phyloP scores from a whole-genome alignment of 768 basidiomycete species.

The Boletus subparvulus region DNA sequence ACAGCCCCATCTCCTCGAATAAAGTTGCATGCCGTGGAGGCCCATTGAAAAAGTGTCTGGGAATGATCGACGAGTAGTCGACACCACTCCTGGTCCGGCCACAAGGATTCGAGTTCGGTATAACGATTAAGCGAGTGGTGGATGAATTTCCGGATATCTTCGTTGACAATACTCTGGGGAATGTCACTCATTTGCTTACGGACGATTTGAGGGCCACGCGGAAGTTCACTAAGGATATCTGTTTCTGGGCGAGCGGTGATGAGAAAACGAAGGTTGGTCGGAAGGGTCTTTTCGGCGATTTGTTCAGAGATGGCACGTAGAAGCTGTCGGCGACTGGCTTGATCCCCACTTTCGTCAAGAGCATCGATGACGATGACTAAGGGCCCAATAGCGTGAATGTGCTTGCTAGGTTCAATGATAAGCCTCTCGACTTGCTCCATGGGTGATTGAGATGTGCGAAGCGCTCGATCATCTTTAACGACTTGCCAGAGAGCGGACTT shows the following conservation, averaged over 20 bases:
- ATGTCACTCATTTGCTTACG: conserved; percentile 12
- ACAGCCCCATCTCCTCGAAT: no score
- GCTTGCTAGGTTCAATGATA: conserved; percentile 19
- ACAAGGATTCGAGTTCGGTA: not conserved
- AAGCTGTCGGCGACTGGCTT: conserved; percentile 7
- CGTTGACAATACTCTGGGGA: not conserved
- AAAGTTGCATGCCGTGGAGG: conserved; percentile 12
- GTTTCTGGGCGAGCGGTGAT: not conserved
- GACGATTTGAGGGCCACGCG: conserved; percentile 6
- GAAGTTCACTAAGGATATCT: conserved; percentile 8
- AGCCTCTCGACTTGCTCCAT: conserved; percentile 18
- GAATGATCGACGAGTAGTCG: conserved; percentile 12
- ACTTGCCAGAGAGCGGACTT: conserved; percentile 3
- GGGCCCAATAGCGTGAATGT: conserved; percentile 20
- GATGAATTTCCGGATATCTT: conserved; percentile 2
- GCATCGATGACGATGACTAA: conserved; percentile 32
- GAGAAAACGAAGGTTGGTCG: conserved; percentile 5
- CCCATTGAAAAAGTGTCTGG: conserved; percentile 28
- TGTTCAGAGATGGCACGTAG: conserved; percentile 8
- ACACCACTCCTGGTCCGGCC: conserved; percentile 8
- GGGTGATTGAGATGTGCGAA: not conserved
- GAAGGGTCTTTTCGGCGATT: not conserved
- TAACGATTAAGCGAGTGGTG: not conserved
- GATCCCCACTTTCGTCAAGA: conserved; percentile 21
- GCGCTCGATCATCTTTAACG: conserved; percentile 2